Evolutionary conservation across 139 green algal species (phyloP).

Genomic region (Picochlorum sp.): DNA sequence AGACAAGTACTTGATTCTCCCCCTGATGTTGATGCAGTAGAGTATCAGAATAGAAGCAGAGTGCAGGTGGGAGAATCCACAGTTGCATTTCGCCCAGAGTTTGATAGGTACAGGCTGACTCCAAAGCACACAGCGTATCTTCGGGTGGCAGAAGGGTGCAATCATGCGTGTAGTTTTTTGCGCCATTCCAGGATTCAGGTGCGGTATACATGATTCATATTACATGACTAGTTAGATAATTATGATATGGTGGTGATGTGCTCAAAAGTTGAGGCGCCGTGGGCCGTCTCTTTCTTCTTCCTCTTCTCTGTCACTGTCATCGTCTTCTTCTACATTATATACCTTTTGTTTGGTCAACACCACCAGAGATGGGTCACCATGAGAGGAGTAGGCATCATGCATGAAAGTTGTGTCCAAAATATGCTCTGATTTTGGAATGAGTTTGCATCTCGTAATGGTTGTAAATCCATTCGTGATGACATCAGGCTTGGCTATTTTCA

Average conservation of each 20-base stretch:
- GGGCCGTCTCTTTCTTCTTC: background rate
- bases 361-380: slow-evolving; percentile 35
- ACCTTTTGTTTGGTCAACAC: slow-evolving; percentile 41
- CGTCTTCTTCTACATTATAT: slow-evolving; percentile 24
- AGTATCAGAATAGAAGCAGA: slow-evolving; percentile 19
- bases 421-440: slow-evolving; percentile 65
- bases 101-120: slow-evolving; percentile 61
- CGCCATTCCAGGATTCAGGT: slow-evolving; percentile 73
- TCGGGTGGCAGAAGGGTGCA: slow-evolving; percentile 83
- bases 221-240: background rate
- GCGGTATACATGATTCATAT: slow-evolving; percentile 3
- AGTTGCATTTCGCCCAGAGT: slow-evolving; percentile 72
- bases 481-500: slow-evolving; percentile 42
- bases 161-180: slow-evolving; percentile 92
- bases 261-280: slow-evolving; percentile 3
- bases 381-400: slow-evolving; percentile 47
- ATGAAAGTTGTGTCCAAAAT: slow-evolving; percentile 73
- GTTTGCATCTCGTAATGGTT: slow-evolving; percentile 69
- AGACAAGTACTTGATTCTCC: slow-evolving; percentile 26
- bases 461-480: slow-evolving; percentile 62
- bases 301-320: slow-evolving; percentile 23
- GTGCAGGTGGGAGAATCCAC: slow-evolving; percentile 62
- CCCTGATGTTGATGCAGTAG: slow-evolving; percentile 24
- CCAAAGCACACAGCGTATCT: slow-evolving; percentile 79
- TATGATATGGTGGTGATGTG: background rate